Conservation (phyloP, 2,329 filamentous ascomycete species). For the Pochonia chlamydosporia region DNA sequence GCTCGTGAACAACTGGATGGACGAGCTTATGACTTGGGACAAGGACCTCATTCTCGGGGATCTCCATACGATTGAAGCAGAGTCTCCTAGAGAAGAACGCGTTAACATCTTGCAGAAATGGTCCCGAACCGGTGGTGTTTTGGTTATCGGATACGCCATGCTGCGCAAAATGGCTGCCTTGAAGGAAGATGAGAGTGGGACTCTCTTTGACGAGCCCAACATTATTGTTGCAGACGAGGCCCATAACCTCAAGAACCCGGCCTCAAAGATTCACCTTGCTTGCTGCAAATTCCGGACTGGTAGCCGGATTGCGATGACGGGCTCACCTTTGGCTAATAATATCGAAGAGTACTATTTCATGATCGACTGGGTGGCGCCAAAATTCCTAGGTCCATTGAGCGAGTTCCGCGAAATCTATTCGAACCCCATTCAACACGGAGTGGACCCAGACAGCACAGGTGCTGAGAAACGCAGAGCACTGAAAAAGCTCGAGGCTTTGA, state of each 20-base stretch:
- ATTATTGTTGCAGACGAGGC: slow-evolving; percentile 84
- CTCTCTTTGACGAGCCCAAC: slow-evolving; percentile 56
- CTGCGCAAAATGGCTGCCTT: slow-evolving; percentile 41
- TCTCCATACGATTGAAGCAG: slow-evolving; percentile 49
- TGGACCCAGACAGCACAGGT: slow-evolving; percentile 57
- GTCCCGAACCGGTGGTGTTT: slow-evolving; percentile 59
- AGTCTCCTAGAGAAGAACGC: slow-evolving; percentile 30
- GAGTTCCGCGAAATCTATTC: slow-evolving; percentile 70
- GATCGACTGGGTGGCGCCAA: slow-evolving; percentile 80
- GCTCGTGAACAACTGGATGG: slow-evolving; percentile 75
- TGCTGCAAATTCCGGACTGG: slow-evolving; percentile 58
- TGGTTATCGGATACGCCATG: slow-evolving; percentile 72
- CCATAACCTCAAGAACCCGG: slow-evolving; percentile 67
- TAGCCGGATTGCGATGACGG: slow-evolving; percentile 76
- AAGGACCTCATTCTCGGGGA: slow-evolving; percentile 49
- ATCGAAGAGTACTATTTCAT: slow-evolving; percentile 80
- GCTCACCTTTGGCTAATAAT: slow-evolving; percentile 80
- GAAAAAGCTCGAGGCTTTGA: slow-evolving; percentile 65
- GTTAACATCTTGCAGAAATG: slow-evolving; percentile 47
- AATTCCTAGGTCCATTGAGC: slow-evolving; percentile 61
- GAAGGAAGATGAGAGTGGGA: slow-evolving; percentile 28
- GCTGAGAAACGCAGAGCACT: slow-evolving; percentile 53
- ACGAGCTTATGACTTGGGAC: slow-evolving; percentile 70
- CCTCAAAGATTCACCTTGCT: slow-evolving; percentile 44
- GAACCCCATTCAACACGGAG: slow-evolving; percentile 66